Evolutionary conservation across 768 basidiomycete genomes (phyloP), one percentile per base, ranked within the genome.

Genomic region (Thelephora ganbajun): DNA sequence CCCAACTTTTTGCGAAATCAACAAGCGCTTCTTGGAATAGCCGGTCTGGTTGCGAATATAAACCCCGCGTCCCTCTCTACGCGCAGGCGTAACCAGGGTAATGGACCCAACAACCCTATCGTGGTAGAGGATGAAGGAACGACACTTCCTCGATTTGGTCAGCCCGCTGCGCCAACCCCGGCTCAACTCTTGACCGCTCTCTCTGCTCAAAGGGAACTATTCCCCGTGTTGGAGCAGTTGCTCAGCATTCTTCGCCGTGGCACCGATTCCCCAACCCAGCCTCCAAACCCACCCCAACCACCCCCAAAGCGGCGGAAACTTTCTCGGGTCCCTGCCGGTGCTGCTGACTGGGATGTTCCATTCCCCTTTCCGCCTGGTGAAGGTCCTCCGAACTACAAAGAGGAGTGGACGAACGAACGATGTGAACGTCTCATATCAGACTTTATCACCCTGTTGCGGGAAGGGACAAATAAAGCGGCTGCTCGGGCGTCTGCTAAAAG

Each of bases 271-370:
- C 39, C 39, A 41, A 11, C 4, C 14, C 12, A 16, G 14, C 39
- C 18, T 41, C 33, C 26, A 22, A 54, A 37, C 33, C 47, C 22
- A 37, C 44, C 34, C 19, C 48, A 44, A 18, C 46, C 41, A 44
- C 56, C 68, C 5, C 43, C 55, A 16, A 87, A 84, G 62, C 77
- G 74, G 51, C 72, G 83, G 23, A 83, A 74, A 54, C 65, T 87
- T 12, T 69, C 68, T 48, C 63, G 67, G 7, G 83, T 89, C 12
- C 86, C 86, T 33, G 86, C 86, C 18, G 86, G 86, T 11, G 86
- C 86, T 1, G 70, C 61, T 1, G 83, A 87, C 56, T 89, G 86
- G 86, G 83, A 87, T 54, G 74, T 88, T 0, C 86, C 86, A 0
- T 88, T 79, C 59, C 86, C 86, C 5, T 88, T 88, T 52, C 62